Evolutionary conservation across 139 green algal genomes (phyloP).

Genomic region (Ettlia oleoabundans): DNA sequence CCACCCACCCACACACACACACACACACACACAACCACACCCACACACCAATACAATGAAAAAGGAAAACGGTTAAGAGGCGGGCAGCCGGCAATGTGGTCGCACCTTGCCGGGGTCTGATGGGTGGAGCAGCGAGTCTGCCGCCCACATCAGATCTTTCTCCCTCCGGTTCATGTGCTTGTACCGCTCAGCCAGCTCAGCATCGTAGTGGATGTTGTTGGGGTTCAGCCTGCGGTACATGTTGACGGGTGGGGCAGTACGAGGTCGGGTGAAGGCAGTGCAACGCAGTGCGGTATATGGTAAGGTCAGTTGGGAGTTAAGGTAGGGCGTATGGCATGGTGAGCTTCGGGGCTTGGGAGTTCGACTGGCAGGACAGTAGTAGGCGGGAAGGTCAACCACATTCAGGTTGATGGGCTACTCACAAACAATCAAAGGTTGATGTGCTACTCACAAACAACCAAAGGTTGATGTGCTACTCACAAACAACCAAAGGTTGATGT

Average conservation of each 20-base stretch:
- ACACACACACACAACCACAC: too few species aligned
- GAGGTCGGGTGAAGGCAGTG: background rate
- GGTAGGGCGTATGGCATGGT: too few species aligned
- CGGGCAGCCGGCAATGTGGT: too few species aligned
- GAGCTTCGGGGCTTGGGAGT: too few species aligned
- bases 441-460: background rate
- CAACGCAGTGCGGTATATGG: background rate
- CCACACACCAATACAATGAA: too few species aligned
- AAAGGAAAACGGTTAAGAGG: too few species aligned
- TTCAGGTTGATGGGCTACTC: too few species aligned
- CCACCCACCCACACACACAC: too few species aligned
- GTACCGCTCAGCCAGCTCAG: conserved; percentile 69
- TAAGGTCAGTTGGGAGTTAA: background rate
- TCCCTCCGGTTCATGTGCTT: conserved; percentile 81
- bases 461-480: background rate
- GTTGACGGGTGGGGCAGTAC: too few species aligned
- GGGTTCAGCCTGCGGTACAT: conserved; percentile 69
- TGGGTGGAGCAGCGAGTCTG: conserved; percentile 48
- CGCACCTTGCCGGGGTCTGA: conserved; percentile 17
- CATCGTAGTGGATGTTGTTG: conserved; percentile 82
- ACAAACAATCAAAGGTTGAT: background rate
- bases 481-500: background rate
- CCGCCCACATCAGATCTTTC: conserved; percentile 79
- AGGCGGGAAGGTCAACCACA: too few species aligned
- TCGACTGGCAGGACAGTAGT: too few species aligned